Evolutionary conservation across 2,329 filamentous ascomycete species (phyloP), one percentile per base, ranked within the genome.

Genomic region (Dothideomycetidae sp.): DNA sequence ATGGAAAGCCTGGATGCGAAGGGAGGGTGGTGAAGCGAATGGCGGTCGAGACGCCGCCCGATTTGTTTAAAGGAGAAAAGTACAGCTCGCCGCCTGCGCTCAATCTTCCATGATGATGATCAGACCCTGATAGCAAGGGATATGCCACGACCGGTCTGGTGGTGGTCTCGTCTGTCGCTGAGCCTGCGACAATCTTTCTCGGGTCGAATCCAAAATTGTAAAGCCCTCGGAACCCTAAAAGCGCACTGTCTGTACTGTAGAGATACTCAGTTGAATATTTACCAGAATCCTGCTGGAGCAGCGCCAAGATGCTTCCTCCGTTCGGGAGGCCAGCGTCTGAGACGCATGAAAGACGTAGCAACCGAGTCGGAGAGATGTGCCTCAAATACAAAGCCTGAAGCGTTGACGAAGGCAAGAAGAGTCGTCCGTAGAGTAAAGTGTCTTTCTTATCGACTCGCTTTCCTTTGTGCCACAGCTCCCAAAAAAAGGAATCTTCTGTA

Each of bases 21-120:
- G 81, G 81, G 13, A 96, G 63, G 9, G 90, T 96, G 28, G 84
- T 83, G 56, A 96, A 98, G 34, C 90, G 75, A 33, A 85, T 67
- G 5, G 86, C 90, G 5, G 92, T 73, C 45, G 84, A 93, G 54
- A 94, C 74, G 32, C 90, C 90, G 33, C 88, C 83, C 14, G 85
- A 84, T 54, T 94, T 94, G 56, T 94, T 96, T 42, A 94, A 63
- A 1, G 86, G 79, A 14, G 88, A 90, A 63, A 98, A 98, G 63
- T 96, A 98, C 23, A 93, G 68, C 59, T 98, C 90, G 39, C 78
- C 88, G 23, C 90, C 90, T 3, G 83, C 82, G 51, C 83, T 93
- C 55, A 96, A 84, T 13, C 88, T 76, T 5, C 81, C 86, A 62
- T 75, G 80, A 41, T 78, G 73, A 48, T 69, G 72, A 53, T 80